Conservation (phyloP, 73 alveolate genomes). For the Halteria grandinella region DNA sequence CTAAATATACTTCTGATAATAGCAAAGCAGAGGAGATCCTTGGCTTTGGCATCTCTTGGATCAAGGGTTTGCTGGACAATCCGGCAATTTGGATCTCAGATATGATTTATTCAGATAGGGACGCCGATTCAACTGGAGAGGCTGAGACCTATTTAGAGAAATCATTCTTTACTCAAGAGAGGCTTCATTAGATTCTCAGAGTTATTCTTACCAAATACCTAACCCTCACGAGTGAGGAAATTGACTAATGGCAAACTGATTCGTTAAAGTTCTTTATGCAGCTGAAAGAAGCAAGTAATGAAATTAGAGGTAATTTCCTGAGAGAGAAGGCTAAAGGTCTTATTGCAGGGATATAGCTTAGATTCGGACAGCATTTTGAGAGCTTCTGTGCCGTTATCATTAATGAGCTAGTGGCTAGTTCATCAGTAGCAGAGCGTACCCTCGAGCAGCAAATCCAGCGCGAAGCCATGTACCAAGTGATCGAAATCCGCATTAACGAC, state of each 20-base stretch:
- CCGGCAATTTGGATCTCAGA: constrained; percentile 43
- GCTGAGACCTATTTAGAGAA: constrained; percentile 40
- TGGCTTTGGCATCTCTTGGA: constrained; percentile 26
- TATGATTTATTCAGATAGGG: constrained; percentile 35
- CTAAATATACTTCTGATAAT: neutral
- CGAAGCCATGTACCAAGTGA: constrained; percentile 50
- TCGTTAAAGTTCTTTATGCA: constrained; percentile 42
- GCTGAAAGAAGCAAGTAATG: constrained; percentile 18
- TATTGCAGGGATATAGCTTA: constrained; percentile 14
- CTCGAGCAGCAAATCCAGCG: neutral
- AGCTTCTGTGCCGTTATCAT: constrained; percentile 6
- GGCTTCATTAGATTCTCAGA: neutral
- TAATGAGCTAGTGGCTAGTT: neutral
- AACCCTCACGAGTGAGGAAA: constrained; percentile 25
- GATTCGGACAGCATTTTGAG: constrained; percentile 35
- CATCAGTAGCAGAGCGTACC: neutral
- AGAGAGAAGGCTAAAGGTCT: constrained; percentile 55
- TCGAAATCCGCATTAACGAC: constrained; percentile 34
- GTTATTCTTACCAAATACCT: constrained; percentile 3
- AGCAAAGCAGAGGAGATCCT: constrained; percentile 27
- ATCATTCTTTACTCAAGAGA: constrained; percentile 10
- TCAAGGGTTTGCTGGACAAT: constrained; percentile 43
- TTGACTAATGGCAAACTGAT: constrained; percentile 41
- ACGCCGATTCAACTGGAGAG: constrained; percentile 21
- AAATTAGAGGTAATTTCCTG: constrained; percentile 30